Percentiles rank a stretch among this genome's conserved stretches.
Conservation (phyloP, 75 land plant species). For the Picea glauca region DNA sequence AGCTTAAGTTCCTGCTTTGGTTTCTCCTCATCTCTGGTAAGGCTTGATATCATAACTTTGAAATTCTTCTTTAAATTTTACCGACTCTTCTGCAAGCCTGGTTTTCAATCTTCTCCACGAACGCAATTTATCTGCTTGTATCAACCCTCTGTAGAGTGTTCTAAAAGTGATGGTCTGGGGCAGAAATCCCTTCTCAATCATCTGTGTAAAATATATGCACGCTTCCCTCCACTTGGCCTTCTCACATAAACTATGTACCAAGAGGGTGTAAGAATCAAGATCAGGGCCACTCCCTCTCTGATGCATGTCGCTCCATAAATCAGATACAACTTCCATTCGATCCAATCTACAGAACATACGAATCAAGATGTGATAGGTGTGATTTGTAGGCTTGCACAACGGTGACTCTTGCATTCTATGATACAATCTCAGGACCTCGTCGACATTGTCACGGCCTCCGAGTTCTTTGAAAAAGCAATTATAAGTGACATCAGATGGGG, state of each 20-base stretch:
- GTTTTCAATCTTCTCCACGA: constrained; percentile 72
- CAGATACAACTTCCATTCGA: constrained; percentile 29
- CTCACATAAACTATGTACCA: constrained; percentile 59
- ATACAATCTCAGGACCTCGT: constrained; percentile 62
- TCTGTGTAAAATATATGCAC: constrained; percentile 54
- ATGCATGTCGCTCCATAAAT: constrained; percentile 53
- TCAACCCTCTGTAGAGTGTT: constrained; percentile 51
- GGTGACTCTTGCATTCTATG: constrained; percentile 54
- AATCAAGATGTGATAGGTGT: constrained; percentile 50
- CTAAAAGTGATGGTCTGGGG: constrained; percentile 68
- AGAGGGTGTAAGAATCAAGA: constrained; percentile 54
- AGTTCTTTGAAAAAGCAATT: constrained; percentile 82
- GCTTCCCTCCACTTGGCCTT: constrained; percentile 61
- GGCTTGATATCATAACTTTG: constrained; percentile 50
- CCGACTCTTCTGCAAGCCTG: constrained; percentile 57
- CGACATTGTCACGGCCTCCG: constrained; percentile 54
- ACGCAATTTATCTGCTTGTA: constrained; percentile 57
- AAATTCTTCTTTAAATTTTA: constrained; percentile 52
- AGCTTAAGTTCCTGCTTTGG: neutral
- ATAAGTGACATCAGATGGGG: constrained; percentile 58
- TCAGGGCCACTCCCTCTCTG: constrained; percentile 51
- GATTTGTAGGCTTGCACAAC: constrained; percentile 21
- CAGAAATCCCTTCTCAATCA: constrained; percentile 68
- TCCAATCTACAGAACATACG: constrained; percentile 34
- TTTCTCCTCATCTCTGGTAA: constrained; percentile 41